phyloP scores from a whole-genome alignment of 2,329 filamentous ascomycete genomes.

The Colletotrichum phormii region DNA sequence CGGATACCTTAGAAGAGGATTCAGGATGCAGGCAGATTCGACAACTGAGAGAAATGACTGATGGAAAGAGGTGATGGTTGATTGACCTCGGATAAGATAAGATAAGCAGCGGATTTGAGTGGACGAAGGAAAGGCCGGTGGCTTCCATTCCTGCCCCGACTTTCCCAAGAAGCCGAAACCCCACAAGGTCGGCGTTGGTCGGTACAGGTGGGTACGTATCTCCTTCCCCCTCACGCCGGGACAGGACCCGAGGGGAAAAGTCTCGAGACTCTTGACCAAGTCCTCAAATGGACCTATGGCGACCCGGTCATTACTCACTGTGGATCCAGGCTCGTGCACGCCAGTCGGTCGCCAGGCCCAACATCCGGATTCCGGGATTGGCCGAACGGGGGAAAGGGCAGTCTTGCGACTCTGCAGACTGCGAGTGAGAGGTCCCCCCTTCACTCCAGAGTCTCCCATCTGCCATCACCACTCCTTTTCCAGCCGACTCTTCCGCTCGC shows the following conservation, averaged over 20 bases:
- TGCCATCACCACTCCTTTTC: slow-evolving; percentile 17
- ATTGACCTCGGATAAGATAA: slow-evolving; percentile 25
- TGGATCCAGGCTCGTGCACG: slow-evolving; percentile 5
- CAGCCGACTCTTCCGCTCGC: neutral
- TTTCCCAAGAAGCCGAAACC: neutral
- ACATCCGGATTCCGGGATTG: slow-evolving; percentile 27
- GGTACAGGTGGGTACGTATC: neutral
- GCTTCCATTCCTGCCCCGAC: neutral
- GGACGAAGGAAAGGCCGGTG: slow-evolving; percentile 15
- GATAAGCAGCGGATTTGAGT: neutral
- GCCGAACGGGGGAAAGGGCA: slow-evolving; percentile 17
- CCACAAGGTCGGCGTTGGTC: neutral
- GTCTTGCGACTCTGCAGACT: neutral
- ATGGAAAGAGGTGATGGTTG: neutral
- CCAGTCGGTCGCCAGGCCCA: neutral
- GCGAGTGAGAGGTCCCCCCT: neutral
- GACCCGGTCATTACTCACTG: slow-evolving; percentile 24
- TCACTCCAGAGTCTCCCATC: neutral
- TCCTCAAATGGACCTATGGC: slow-evolving; percentile 5
- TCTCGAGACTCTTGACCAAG: neutral
- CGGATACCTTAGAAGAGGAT: neutral
- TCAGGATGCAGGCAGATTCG: neutral
- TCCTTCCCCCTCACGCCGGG: neutral
- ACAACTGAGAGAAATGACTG: neutral
- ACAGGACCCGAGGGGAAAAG: neutral